Percentiles rank a stretch among this genome's conserved stretches.
Conservation (phyloP, 441 rosid species). For the Populus hybrid region DNA sequence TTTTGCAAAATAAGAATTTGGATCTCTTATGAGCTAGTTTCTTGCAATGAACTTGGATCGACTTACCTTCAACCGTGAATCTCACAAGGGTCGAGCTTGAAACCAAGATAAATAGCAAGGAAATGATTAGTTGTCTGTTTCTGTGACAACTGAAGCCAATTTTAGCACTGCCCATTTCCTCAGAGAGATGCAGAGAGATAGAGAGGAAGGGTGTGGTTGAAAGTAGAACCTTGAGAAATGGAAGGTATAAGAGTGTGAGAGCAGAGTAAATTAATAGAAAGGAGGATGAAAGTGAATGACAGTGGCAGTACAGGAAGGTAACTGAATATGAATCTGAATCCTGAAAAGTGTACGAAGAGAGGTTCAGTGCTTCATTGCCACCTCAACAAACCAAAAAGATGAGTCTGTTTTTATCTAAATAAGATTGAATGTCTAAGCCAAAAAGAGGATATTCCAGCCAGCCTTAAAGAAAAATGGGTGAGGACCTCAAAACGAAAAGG, state of each 20-base stretch:
- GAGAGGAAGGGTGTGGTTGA: slow-evolving; percentile 10
- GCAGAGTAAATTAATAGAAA: slow-evolving; percentile 7
- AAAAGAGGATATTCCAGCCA: slow-evolving; percentile 23
- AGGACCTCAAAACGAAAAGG: slow-evolving; percentile 39
- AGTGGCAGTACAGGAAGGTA: slow-evolving; percentile 16
- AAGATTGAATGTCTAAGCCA: slow-evolving; percentile 31
- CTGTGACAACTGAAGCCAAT: slow-evolving; percentile 23
- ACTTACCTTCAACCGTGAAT: slow-evolving; percentile 43
- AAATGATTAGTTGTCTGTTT: slow-evolving; percentile 29
- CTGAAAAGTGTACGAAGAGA: slow-evolving; percentile 27
- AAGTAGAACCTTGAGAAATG: background rate
- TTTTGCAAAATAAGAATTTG: background rate
- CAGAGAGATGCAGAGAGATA: slow-evolving; percentile 7
- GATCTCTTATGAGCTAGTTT: background rate
- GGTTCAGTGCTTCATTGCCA: slow-evolving; percentile 30
- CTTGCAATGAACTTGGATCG: background rate
- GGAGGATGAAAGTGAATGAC: slow-evolving; percentile 18
- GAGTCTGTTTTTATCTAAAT: slow-evolving; percentile 7
- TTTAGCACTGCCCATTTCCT: slow-evolving; percentile 41
- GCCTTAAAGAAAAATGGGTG: slow-evolving; percentile 5
- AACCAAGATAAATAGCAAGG: slow-evolving; percentile 38
- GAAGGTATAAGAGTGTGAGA: slow-evolving; percentile 1
- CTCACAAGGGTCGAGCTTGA: slow-evolving; percentile 29
- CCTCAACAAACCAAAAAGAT: slow-evolving; percentile 17
- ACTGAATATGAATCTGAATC: slow-evolving; percentile 27